Evolutionary conservation across 306 rosid species (phyloP), one percentile per base, ranked within the genome.

Genomic region (Begonia masoniana): DNA sequence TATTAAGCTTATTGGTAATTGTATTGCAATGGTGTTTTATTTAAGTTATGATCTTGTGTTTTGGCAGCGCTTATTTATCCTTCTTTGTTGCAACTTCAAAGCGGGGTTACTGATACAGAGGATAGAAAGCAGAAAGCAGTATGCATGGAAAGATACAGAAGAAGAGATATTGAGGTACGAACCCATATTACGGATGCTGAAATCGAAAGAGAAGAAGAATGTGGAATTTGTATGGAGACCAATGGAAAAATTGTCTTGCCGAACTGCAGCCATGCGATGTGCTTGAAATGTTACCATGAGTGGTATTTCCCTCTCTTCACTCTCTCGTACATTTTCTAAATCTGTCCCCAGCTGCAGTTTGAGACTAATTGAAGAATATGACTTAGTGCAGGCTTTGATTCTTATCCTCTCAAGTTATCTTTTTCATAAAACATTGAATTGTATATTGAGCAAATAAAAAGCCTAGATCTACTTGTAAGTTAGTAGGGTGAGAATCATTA

Each of bases 161-260:
- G 71, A 65, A 78, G 89, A 73, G 95, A 82, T 14, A 85, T 76
- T 0, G 94, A 74, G 56, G 95, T 78, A 49, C 52, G 50, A 15
- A 47, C 65, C 55, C 81, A 60, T 36, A 56, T 54, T 60, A 76
- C 84, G 0, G 97, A 89, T 55, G 70, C 72, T 43, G 95, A 89
- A 56, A 67, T 74, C 63, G 97, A 89, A 74, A 75, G 97, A 63
- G 97, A 89, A 73, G 95, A 89, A 66, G 97, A 89, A 64, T 89
- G 97, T 51, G 97, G 95, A 57, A 89, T 89, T 73, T 89, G 97
- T 74, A 89, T 89, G 97, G 95, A 89, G 62, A 67, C 72, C 68
- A 80, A 77, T 63, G 78, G 83, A 62, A 89, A 89, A 81, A 79
- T 82, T 69, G 91, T 89, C 24, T 71, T 89, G 75, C 97, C 97